Conservation (phyloP, 1,139 yeast species). For the Pichia sp. region DNA sequence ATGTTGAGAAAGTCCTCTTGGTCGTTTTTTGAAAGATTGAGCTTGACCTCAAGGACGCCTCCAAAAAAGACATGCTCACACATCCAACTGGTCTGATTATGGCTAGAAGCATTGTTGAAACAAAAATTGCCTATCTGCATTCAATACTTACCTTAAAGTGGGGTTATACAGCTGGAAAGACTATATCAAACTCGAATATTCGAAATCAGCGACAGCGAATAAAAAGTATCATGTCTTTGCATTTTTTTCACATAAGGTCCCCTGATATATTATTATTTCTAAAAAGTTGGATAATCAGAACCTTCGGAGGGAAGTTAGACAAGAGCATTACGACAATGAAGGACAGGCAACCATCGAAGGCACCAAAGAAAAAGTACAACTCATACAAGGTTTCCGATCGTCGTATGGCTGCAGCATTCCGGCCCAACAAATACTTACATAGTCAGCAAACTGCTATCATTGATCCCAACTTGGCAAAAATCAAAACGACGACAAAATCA, state of each 20-base stretch:
- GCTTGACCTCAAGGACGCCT: neutral
- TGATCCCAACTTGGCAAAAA: constrained; percentile 11
- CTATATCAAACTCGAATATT: neutral
- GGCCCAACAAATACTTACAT: constrained; percentile 36
- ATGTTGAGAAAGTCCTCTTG: neutral
- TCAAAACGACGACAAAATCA: constrained; percentile 1
- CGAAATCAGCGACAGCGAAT: neutral
- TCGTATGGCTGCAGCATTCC: constrained; percentile 46
- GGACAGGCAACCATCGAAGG: neutral
- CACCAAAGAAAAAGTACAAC: constrained; percentile 17
- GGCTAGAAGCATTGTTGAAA: neutral
- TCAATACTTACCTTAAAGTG: too few relatives aligned
- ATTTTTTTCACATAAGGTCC: neutral
- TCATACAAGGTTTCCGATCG: constrained; percentile 49
- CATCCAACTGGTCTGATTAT: constrained; percentile 8
- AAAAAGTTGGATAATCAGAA: too few relatives aligned
- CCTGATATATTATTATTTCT: too few relatives aligned
- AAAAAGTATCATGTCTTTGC: constrained; percentile 1
- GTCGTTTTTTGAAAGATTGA: neutral
- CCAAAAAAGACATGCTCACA: neutral
- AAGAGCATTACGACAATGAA: constrained; percentile 5
- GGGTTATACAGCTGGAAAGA: neutral
- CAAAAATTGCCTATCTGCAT: neutral
- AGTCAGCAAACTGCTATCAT: constrained; percentile 18
- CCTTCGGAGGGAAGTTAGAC: too few relatives aligned